These are phyloP conservation scores for Cyberlindnera xishuangbannaensis DNA, from an alignment of 805 yeast species.

Conservation along the genomic window DNA sequence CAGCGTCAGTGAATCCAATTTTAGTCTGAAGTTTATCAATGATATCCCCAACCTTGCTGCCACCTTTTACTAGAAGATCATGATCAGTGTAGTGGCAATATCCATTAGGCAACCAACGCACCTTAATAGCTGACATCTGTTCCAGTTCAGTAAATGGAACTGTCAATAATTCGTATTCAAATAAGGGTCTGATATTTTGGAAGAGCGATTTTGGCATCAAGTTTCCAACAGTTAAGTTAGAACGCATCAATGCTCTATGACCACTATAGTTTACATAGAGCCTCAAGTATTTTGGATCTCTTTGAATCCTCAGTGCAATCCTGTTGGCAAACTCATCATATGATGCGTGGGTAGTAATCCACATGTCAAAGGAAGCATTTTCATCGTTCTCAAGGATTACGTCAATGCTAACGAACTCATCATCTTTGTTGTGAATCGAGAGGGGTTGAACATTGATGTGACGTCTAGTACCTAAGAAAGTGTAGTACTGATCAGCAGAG, in stretches of 20 bases:
- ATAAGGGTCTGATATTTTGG: constrained; percentile 33
- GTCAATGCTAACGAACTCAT: constrained; percentile 42
- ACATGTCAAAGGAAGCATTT: constrained; percentile 43
- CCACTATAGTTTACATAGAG: constrained; percentile 59
- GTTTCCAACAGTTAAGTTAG: constrained; percentile 27
- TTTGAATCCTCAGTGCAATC: constrained; percentile 48
- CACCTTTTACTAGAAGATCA: constrained; percentile 64
- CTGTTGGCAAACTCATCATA: constrained; percentile 57
- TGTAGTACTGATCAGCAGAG: constrained; percentile 43
- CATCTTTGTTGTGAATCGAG: constrained; percentile 36
- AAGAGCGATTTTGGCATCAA: constrained; percentile 29
- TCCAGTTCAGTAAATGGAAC: constrained; percentile 75
- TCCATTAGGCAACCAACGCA: constrained; percentile 71
- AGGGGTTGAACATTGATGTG: constrained; percentile 50
- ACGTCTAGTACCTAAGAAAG: constrained; percentile 52
- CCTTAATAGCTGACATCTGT: constrained; percentile 56
- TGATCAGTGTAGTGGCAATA: constrained; percentile 62
- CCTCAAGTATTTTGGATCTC: constrained; percentile 57
- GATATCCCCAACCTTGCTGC: constrained; percentile 50
- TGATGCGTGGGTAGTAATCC: constrained; percentile 59
- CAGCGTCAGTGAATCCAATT: constrained; percentile 43
- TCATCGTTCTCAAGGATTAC: constrained; percentile 9
- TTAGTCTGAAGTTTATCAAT: constrained; percentile 51
- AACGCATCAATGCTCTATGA: constrained; percentile 44
- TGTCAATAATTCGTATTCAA: constrained; percentile 74